Percentiles rank a stretch among this genome's conserved stretches.
These are phyloP conservation scores for Coix lacrymajobi DNA, from an alignment of 176 grass and related monocot species.

Conservation along the genomic window DNA sequence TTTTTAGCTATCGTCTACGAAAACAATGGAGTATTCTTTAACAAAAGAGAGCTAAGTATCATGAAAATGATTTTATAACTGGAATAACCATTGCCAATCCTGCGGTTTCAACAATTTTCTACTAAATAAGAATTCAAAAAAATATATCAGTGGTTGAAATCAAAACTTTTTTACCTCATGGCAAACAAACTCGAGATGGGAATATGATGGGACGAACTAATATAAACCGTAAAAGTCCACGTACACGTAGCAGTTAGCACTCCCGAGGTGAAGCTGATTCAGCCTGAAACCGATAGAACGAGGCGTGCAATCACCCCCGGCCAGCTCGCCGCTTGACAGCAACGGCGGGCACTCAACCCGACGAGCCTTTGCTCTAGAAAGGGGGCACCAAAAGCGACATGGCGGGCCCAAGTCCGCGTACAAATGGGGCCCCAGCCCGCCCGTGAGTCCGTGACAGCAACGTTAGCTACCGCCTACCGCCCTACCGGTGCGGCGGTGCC, in stretches of 20 bases:
- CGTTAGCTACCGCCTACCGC: too few relatives aligned
- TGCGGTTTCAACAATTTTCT: too few relatives aligned
- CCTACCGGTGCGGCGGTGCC: too few relatives aligned
- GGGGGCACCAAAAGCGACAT: neutral
- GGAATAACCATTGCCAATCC: too few relatives aligned
- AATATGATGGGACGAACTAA: too few relatives aligned
- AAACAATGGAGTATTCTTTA: neutral
- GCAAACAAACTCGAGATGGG: too few relatives aligned
- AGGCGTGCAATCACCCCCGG: neutral
- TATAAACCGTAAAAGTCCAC: too few relatives aligned
- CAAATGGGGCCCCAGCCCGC: neutral
- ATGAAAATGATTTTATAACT: too few relatives aligned
- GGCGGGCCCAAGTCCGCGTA: neutral
- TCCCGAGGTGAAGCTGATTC: neutral
- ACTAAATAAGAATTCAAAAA: too few relatives aligned
- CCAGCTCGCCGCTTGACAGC: conserved; percentile 6
- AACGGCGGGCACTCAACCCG: neutral
- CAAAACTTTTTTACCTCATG: too few relatives aligned
- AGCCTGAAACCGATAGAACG: neutral
- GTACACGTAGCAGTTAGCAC: neutral
- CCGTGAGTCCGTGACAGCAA: neutral
- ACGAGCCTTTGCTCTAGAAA: neutral
- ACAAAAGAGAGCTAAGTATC: neutral
- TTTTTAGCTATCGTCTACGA: neutral
- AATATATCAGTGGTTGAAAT: too few relatives aligned